phyloP scores from a whole-genome alignment of 352 stramenopile species.

The Pythium periplocum region DNA sequence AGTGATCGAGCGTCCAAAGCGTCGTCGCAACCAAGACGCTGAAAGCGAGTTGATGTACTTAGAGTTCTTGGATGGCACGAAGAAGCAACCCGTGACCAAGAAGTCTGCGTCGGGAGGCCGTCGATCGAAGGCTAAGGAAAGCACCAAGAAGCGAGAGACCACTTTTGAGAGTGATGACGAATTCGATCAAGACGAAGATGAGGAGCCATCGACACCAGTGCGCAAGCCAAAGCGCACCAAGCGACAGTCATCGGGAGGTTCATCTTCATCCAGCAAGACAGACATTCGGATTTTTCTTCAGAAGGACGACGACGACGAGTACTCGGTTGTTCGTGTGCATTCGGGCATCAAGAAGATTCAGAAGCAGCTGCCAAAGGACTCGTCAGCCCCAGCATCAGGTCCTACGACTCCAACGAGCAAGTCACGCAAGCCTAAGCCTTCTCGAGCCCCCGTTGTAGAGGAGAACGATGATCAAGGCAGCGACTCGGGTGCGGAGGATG shows the following conservation, averaged over 20 bases:
- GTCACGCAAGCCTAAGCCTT: slow-evolving; percentile 7
- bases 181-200: slow-evolving; percentile 21
- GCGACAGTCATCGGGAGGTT: background rate
- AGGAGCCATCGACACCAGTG: slow-evolving; percentile 12
- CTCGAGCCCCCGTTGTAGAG: background rate
- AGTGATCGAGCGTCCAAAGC: slow-evolving; percentile 84
- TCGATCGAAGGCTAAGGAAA: slow-evolving; percentile 31
- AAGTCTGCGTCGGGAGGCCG: slow-evolving; percentile 25
- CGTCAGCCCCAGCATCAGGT: background rate
- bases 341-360: slow-evolving; percentile 23
- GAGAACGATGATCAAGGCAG: slow-evolving; percentile 17
- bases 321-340: slow-evolving; percentile 19
- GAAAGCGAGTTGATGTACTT: slow-evolving; percentile 86
- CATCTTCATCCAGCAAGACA: slow-evolving; percentile 5
- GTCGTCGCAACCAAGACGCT: slow-evolving; percentile 74
- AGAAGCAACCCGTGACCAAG: slow-evolving; percentile 25
- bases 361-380: slow-evolving; percentile 7
- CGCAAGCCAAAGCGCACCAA: slow-evolving; percentile 20
- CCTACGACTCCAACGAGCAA: background rate
- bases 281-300: background rate
- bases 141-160: slow-evolving; percentile 8
- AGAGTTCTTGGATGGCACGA: slow-evolving; percentile 75
- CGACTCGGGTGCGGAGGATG: slow-evolving; percentile 15
- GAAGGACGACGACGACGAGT: slow-evolving; percentile 13
- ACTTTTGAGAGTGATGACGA: slow-evolving; percentile 17